Percentiles rank a stretch among this genome's conserved stretches.
Conservation (phyloP, 2,329 filamentous ascomycete genomes). For the Ophiostoma perfectum region DNA sequence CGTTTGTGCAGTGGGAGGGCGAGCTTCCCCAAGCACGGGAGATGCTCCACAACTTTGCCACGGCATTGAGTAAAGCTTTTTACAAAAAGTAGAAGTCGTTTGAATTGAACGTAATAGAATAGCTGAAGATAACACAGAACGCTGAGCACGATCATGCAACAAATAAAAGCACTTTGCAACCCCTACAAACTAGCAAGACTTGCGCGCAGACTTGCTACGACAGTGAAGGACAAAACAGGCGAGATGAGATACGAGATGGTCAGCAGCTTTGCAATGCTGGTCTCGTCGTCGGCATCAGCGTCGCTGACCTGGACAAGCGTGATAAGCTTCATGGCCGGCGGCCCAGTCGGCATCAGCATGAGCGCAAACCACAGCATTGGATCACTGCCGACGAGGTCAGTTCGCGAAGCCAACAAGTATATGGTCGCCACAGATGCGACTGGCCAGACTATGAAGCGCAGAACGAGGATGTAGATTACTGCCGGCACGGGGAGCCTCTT, state of each 20-base stretch:
- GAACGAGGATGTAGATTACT: constrained; percentile 46
- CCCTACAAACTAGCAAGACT: constrained; percentile 29
- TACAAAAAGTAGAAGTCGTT: not conserved
- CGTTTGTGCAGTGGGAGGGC: constrained; percentile 24
- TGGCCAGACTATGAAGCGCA: constrained; percentile 60
- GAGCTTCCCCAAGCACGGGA: constrained; percentile 15
- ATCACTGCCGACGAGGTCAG: constrained; percentile 47
- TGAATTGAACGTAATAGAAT: not conserved
- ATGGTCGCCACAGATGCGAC: constrained; percentile 49
- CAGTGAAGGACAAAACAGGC: constrained; percentile 36
- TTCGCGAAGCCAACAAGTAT: constrained; percentile 50
- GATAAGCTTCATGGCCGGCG: constrained; percentile 44
- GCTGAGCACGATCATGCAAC: not conserved
- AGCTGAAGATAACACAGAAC: not conserved
- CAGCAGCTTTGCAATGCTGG: constrained; percentile 41
- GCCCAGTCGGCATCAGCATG: constrained; percentile 45
- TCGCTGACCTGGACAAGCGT: constrained; percentile 42
- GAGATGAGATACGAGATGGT: constrained; percentile 38
- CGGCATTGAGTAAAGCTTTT: not conserved
- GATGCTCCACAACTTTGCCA: constrained; percentile 16
- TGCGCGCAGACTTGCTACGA: constrained; percentile 35
- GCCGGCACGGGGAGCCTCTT: constrained; percentile 44
- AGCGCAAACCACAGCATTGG: constrained; percentile 60
- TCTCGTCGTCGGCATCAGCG: constrained; percentile 37
- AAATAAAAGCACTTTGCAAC: not conserved